These are phyloP conservation scores for Ailanthus altissimus DNA, from an alignment of 345 rosid genomes.

Conservation along the genomic window DNA sequence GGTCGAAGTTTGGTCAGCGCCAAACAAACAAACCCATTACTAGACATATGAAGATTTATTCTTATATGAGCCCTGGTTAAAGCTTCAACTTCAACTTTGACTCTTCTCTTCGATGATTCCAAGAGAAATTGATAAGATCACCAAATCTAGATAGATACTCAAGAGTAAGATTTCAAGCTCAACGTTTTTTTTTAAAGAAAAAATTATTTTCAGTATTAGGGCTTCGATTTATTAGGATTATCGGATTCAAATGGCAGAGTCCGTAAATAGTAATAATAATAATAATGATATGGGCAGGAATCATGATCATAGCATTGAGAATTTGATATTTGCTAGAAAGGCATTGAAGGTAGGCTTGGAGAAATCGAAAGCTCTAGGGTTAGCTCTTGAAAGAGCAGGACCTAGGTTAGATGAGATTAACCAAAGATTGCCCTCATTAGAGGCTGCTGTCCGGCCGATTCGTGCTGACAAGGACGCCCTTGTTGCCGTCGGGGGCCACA, in stretches of 20 bases:
- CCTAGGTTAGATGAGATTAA: conserved; percentile 81
- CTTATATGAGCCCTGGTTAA: conserved; percentile 36
- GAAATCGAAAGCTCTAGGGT: conserved; percentile 68
- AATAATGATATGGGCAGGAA: conserved; percentile 4
- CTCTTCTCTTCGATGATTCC: conserved; percentile 13
- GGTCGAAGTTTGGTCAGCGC: conserved; percentile 36
- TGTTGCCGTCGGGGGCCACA: conserved; percentile 80
- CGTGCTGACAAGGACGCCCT: conserved; percentile 92
- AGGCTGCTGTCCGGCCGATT: conserved; percentile 88
- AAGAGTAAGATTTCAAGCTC: neutral
- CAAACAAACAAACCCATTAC: neutral
- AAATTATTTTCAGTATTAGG: conserved; percentile 13
- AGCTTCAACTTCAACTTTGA: neutral
- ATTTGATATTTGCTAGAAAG: conserved; percentile 65
- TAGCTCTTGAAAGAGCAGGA: conserved; percentile 61
- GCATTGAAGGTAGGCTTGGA: conserved; percentile 73
- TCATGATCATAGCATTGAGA: conserved; percentile 34
- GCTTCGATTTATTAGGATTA: conserved; percentile 11
- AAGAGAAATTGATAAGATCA: neutral
- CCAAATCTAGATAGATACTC: neutral
- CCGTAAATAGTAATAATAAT: neutral
- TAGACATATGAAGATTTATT: conserved; percentile 28
- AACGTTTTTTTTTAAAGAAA: neutral
- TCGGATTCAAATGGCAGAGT: conserved; percentile 47
- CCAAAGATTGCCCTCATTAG: conserved; percentile 70